These are phyloP conservation scores for Aspergillus sp. DNA, from an alignment of 2,329 filamentous ascomycete species.

Conservation along the genomic window DNA sequence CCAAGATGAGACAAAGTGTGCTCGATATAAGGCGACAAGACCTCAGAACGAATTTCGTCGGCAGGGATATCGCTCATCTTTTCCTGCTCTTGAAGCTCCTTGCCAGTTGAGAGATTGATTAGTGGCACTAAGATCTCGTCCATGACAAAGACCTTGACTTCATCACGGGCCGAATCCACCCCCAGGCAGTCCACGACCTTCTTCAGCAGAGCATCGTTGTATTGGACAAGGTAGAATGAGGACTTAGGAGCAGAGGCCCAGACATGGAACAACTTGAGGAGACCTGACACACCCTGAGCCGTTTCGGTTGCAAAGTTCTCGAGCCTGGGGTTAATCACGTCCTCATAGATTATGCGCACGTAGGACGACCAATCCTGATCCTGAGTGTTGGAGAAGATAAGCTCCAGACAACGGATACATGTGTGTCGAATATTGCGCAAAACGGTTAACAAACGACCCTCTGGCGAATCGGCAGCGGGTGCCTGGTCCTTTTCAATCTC, in stretches of 20 bases:
- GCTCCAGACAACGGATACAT: slow-evolving; percentile 79
- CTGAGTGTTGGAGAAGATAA: slow-evolving; percentile 73
- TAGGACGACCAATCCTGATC: slow-evolving; percentile 73
- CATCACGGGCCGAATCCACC: slow-evolving; percentile 74
- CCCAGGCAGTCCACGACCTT: slow-evolving; percentile 73
- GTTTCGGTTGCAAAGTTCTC: slow-evolving; percentile 80
- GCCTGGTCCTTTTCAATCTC: slow-evolving; percentile 39
- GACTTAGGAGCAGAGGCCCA: slow-evolving; percentile 72
- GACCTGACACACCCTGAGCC: slow-evolving; percentile 82
- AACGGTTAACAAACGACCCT: slow-evolving; percentile 36
- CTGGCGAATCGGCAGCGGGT: slow-evolving; percentile 30
- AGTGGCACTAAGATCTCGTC: slow-evolving; percentile 71
- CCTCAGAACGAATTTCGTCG: slow-evolving; percentile 38
- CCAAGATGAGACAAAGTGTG: slow-evolving; percentile 61
- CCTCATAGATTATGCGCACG: slow-evolving; percentile 68
- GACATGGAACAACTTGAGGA: slow-evolving; percentile 76
- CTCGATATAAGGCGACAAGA: slow-evolving; percentile 62
- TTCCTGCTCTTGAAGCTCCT: slow-evolving; percentile 55
- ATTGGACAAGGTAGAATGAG: slow-evolving; percentile 68
- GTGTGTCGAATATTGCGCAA: slow-evolving; percentile 54
- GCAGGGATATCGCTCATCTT: slow-evolving; percentile 44
- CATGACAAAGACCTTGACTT: slow-evolving; percentile 81
- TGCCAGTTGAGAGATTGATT: slow-evolving; percentile 60
- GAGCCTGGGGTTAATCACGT: slow-evolving; percentile 76
- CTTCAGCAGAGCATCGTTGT: slow-evolving; percentile 62